Conservation (phyloP, 164 flowering plant genomes). For the Paratinospora sagittata region DNA sequence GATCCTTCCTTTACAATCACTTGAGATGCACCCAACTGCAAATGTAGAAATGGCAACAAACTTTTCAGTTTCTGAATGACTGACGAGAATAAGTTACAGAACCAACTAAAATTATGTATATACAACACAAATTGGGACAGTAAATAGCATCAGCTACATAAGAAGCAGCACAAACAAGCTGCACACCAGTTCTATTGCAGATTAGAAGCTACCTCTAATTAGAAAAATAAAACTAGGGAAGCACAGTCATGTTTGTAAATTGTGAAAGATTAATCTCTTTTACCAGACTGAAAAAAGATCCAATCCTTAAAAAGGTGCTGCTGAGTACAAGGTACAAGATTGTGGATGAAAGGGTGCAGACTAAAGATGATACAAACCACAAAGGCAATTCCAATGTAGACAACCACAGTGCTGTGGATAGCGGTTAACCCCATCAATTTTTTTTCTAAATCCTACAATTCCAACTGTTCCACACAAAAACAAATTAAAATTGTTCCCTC, state of each 20-base stretch:
- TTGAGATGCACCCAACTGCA: constrained; percentile 58
- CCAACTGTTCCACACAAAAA: too few relatives aligned
- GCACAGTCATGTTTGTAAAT: too few relatives aligned
- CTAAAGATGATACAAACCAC: background rate
- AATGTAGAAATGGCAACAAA: background rate
- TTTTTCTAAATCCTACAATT: background rate
- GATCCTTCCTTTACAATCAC: constrained; percentile 80
- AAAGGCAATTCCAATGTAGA: background rate
- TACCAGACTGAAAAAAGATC: too few relatives aligned
- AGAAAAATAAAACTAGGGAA: too few relatives aligned
- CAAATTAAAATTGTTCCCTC: background rate
- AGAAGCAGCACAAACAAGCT: background rate
- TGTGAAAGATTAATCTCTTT: too few relatives aligned
- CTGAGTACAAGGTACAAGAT: background rate
- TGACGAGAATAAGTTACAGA: background rate
- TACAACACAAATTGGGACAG: background rate
- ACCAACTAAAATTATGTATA: background rate
- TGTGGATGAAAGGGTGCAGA: background rate
- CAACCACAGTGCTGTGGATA: background rate
- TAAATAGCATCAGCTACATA: background rate
- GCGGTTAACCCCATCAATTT: background rate
- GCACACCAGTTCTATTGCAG: background rate
- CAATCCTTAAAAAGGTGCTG: background rate
- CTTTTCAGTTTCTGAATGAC: background rate
- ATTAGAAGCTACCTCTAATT: background rate